phyloP scores from a whole-genome alignment of 257 asterid species.

The Dorcoceras hygrometricum region DNA sequence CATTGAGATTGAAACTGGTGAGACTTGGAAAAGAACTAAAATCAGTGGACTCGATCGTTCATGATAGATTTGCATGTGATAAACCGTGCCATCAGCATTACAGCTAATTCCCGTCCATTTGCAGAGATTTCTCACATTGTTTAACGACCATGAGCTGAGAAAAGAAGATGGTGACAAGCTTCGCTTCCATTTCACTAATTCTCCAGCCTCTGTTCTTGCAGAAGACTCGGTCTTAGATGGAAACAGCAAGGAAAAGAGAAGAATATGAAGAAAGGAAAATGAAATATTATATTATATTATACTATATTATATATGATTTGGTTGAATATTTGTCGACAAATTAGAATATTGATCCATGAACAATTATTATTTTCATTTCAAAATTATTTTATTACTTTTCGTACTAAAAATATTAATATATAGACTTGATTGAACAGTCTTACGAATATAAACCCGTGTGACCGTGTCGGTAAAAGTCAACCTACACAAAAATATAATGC shows the following conservation, averaged over 20 bases:
- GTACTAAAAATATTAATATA: no score
- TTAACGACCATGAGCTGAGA: conserved; percentile 59
- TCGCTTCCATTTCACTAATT: conserved; percentile 60
- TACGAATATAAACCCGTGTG: no score
- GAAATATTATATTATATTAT: no score
- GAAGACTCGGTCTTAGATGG: conserved; percentile 40
- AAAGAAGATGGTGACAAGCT: conserved; percentile 32
- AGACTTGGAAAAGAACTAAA: conserved; percentile 46
- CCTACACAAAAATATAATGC: no score
- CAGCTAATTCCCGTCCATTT: conserved; percentile 61
- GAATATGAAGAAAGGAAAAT: conserved; percentile 28
- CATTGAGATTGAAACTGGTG: conserved; percentile 35
- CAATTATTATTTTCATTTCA: no score
- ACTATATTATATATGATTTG: no score
- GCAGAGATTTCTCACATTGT: conserved; percentile 48
- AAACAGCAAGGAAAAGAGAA: conserved; percentile 27
- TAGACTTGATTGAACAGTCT: no score
- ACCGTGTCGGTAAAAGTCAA: no score
- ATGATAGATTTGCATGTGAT: conserved; percentile 34
- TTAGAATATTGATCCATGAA: no score
- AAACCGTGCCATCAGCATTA: conserved; percentile 41
- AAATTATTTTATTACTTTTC: no score
- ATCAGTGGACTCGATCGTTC: conserved; percentile 40
- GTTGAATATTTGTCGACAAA: no score
- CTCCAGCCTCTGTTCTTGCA: conserved; percentile 50